Base-by-base conservation (phyloP, 1,139 yeast species). In the Saccharomyces hybrid region DNA sequence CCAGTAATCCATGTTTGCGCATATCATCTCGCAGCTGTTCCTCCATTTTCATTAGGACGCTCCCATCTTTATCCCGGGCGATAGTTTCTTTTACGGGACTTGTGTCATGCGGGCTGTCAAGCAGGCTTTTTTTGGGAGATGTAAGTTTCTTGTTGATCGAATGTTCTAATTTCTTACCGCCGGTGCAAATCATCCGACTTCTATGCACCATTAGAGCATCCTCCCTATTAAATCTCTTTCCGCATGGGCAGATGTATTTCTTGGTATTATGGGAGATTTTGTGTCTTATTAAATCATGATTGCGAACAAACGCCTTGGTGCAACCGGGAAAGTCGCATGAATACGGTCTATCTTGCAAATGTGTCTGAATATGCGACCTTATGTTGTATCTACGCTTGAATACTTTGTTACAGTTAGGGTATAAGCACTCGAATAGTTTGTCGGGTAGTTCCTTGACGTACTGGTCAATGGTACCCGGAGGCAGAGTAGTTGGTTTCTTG, bases 341-440 rank as follows among this genome's bases (percentile, higher is more conserved):
- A 70, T 83, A 85, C 0, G 99, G 99, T 55, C 98, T 77, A 70
- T 93, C 99, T 68, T 95, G 85, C 53, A 93, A 74, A 75, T 93
- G 99, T 0, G 99, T 93, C 69, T 93, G 99, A 53, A 93, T 90
- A 68, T 93, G 99, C 0, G 96, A 89, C 58, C 98, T 78, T 13
- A 89, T 90, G 67, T 93, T 93, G 72, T 95, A 95, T 53, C 96
- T 77, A 64, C 99, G 78, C 8, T 91, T 84, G 71, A 93, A 93
- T 55, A 80, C 75, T 70, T 93, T 89, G 23, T 88, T 88, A 72
- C 99, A 93, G 55, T 80, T 78, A 29, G 87, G 82, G 69, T 77
- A 93, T 54, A 81, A 77, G 70, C 99, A 93, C 42, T 83, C 78
- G 71, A 80, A 95, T 29, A 72, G 71, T 59, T 82, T 82, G 53